phyloP scores from a whole-genome alignment of 1,284 basidiomycete genomes.

The Volvariella volvacea region DNA sequence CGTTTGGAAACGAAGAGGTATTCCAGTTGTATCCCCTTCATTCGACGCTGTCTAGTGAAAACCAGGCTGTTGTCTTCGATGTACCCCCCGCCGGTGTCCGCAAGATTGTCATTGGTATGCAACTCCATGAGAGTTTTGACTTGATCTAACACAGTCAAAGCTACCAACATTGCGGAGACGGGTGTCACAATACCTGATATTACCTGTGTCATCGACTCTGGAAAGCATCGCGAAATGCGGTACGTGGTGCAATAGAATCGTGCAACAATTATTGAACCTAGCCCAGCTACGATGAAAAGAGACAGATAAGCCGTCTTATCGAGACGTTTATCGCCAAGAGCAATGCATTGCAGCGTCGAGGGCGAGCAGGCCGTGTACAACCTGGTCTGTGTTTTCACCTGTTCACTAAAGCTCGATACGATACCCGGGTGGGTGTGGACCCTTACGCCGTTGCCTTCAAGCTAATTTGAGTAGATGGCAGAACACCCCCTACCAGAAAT shows the following conservation, averaged over 20 bases:
- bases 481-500: conserved; percentile 96
- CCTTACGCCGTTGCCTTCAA: conserved; percentile 25
- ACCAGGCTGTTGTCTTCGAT: conserved; percentile 88
- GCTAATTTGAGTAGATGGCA: conserved; percentile 55
- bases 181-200: conserved; percentile 98
- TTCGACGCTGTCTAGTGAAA: conserved; percentile 87
- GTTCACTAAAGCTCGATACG: conserved; percentile 87
- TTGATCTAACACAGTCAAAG: conserved; percentile 23
- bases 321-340: conserved; percentile 93
- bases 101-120: conserved; percentile 87
- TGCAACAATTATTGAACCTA: conserved; percentile 8
- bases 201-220: conserved; percentile 95
- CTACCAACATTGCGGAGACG: conserved; percentile 83
- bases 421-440: conserved; percentile 48
- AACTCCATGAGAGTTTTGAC: neutral
- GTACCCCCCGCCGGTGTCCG: conserved; percentile 73
- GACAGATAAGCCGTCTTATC: conserved; percentile 88
- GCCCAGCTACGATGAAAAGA: conserved; percentile 90
- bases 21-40: conserved; percentile 92
- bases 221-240: conserved; percentile 93
- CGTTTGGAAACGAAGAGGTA: conserved; percentile 58
- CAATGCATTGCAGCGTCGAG: conserved; percentile 90
- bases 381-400: conserved; percentile 92
- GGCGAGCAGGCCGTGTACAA: conserved; percentile 89
- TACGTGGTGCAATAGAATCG: conserved; percentile 18